Conservation (phyloP, 176 grass and related monocot species). For the Aegilops speltoides region DNA sequence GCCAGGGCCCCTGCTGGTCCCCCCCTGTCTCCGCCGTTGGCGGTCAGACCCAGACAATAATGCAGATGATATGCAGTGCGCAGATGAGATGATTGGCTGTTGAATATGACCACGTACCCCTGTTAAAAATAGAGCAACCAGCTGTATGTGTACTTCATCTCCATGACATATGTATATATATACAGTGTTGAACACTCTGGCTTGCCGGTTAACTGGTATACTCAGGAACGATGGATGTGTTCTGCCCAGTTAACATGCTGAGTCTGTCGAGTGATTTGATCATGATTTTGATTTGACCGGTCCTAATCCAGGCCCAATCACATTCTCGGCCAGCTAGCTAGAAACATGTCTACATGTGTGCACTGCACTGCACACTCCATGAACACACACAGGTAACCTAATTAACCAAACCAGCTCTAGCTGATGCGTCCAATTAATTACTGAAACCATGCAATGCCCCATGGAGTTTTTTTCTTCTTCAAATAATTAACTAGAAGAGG, state of each 20-base stretch:
- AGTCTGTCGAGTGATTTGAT: neutral
- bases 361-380: neutral
- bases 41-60: neutral
- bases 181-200: neutral
- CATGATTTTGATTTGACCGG: slow-evolving; percentile 5
- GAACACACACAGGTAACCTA: neutral
- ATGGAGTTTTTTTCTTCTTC: too few relatives aligned
- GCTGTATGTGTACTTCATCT: neutral
- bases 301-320: neutral
- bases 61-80: neutral
- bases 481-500: neutral
- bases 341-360: slow-evolving; percentile 4
- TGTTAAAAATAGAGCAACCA: neutral
- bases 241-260: neutral
- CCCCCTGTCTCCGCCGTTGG: too few relatives aligned
- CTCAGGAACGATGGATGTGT: neutral
- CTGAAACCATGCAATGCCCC: slow-evolving; percentile 16
- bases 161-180: neutral
- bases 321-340: neutral
- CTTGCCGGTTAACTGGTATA: neutral
- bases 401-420: neutral
- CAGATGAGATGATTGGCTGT: slow-evolving; percentile 19
- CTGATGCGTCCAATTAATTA: neutral
- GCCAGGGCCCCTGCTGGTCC: too few relatives aligned
- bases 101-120: neutral